These are phyloP conservation scores for Aspergillus novoparasiticus DNA, from an alignment of 2,329 filamentous ascomycete species.

Conservation along the genomic window DNA sequence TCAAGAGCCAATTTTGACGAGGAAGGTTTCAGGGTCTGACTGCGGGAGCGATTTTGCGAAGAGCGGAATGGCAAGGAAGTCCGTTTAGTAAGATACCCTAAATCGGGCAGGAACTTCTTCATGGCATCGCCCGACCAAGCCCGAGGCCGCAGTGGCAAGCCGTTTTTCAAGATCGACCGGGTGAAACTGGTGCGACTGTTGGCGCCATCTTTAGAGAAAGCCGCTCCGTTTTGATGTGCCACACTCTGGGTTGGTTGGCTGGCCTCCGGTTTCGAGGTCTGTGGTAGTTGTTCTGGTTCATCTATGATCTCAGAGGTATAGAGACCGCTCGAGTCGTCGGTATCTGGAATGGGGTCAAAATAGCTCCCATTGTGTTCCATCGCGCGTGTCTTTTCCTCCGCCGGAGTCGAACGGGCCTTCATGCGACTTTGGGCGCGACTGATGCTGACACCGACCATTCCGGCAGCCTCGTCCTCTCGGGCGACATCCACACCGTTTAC, in stretches of 20 bases:
- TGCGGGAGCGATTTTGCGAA: slow-evolving; percentile 30
- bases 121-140: slow-evolving; percentile 39
- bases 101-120: slow-evolving; percentile 41
- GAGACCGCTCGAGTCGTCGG: slow-evolving; percentile 31
- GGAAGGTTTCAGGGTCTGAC: slow-evolving; percentile 27
- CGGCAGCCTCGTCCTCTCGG: slow-evolving; percentile 39
- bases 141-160: slow-evolving; percentile 36
- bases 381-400: slow-evolving; percentile 60
- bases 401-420: slow-evolving; percentile 59
- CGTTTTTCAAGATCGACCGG: slow-evolving; percentile 36
- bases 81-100: slow-evolving; percentile 34
- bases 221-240: not conserved
- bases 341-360: slow-evolving; percentile 46
- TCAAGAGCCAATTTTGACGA: slow-evolving; percentile 22
- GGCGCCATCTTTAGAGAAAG: slow-evolving; percentile 20
- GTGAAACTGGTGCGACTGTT: slow-evolving; percentile 35
- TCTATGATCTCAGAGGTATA: slow-evolving; percentile 34
- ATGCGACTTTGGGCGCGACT: slow-evolving; percentile 59
- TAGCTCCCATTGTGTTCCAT: slow-evolving; percentile 54
- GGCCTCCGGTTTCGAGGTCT: not conserved
- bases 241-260: not conserved
- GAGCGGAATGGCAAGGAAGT: slow-evolving; percentile 33
- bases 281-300: slow-evolving; percentile 32
- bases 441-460: slow-evolving; percentile 62
- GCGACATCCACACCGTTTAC: slow-evolving; percentile 22